Conservation (phyloP, 306 rosid genomes). For the Lathyrus sativus region DNA sequence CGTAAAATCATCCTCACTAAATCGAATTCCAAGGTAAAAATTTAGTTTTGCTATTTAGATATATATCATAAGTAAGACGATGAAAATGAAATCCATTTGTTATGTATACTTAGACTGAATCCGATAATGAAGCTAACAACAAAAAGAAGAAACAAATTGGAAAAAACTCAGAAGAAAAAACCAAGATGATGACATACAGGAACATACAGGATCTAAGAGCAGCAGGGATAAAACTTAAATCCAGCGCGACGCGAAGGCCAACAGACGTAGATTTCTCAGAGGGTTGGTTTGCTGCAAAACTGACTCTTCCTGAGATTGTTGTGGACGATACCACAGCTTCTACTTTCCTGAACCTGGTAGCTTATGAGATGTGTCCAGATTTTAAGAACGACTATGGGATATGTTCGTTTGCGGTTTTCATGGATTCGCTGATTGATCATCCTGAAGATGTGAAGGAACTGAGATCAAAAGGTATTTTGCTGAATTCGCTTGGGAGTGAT, state of each 20-base stretch:
- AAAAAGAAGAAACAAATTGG: no score
- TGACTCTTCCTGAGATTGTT: slow-evolving; percentile 4
- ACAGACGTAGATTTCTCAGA: background rate
- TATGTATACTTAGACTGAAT: no score
- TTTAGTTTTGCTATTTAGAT: no score
- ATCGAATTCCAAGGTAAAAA: background rate
- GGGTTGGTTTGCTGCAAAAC: background rate
- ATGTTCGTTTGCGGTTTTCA: slow-evolving; percentile 37
- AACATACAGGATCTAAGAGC: slow-evolving; percentile 31
- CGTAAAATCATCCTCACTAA: background rate
- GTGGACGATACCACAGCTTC: slow-evolving; percentile 33
- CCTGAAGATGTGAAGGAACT: background rate
- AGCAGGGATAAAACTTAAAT: slow-evolving; percentile 5
- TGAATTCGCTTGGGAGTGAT: background rate
- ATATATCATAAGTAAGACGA: no score
- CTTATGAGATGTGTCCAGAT: slow-evolving; percentile 46
- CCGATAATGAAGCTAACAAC: no score
- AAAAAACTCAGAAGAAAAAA: no score
- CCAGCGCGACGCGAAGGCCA: background rate
- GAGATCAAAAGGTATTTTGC: background rate
- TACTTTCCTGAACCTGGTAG: background rate
- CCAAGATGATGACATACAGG: slow-evolving; percentile 21
- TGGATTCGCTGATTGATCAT: slow-evolving; percentile 24
- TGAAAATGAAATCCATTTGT: no score
- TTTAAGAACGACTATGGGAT: slow-evolving; percentile 36